Evolutionary conservation across 768 basidiomycete genomes (phyloP), one percentile per base, ranked within the genome.

Genomic region (Hericium rajendrae): DNA sequence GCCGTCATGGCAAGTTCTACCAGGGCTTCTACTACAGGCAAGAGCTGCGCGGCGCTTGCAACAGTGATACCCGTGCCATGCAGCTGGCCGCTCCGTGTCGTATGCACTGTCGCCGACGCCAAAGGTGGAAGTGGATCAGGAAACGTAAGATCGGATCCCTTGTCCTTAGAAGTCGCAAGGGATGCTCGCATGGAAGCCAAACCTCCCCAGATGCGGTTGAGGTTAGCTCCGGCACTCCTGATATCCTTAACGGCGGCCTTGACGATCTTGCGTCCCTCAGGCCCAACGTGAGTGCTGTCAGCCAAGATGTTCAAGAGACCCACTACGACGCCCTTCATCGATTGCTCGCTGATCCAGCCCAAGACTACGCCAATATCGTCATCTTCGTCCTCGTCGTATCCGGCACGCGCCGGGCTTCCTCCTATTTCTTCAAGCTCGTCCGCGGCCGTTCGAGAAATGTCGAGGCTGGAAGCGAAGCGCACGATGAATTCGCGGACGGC

Each of bases 401-500:
- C 71, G 2, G 73, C 73, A n/a, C 69, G 70, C 13, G 59, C 62
- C 22, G 60, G 61, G 15, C 40, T 18, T 10, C 58, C 74, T 41
- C 69, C 73, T 51, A 85, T 73, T 53, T 76, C 61, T 46, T 65
- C 69, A n/a, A 74, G 62, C 51, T 73, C 74, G 28, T 88, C 87
- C 8, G 91, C 70, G 58, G 89, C 85, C 49, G 85, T 81, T 4
- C 85, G 66, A 55, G 80, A 66, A 43, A 78, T 73, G 26, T 81
- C 79, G 62, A 84, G 68, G 15, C 80, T 56, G 28, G 74, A 71
- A 1, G 74, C 72, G 60, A 91, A 91, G 38, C 89, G 78, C 50
- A 86, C 65, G 11, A 80, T 66, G 66, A 90, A 92, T 69, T 91
- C 89, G 57, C 89, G 82, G 46, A 91, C 84, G 62, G 81, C 73